Evolutionary conservation across 345 rosid genomes (phyloP), one percentile per base, ranked within the genome.

Genomic region (Citrus medica): DNA sequence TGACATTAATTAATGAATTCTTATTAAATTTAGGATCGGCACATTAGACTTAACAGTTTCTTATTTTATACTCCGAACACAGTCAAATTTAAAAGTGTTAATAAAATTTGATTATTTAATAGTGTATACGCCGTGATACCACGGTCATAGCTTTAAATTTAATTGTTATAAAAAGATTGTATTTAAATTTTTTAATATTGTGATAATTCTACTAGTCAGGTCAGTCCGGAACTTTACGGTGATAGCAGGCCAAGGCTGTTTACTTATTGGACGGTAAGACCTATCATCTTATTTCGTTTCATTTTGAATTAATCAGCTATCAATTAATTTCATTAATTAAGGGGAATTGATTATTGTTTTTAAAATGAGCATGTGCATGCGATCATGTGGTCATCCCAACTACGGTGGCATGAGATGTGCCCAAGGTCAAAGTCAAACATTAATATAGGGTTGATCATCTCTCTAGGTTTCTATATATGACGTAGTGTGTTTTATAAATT

Each of bases 141-240:
- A 46, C 14, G 3, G 17, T 46, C 4, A 10, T 13, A 13, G 17
- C 5, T 12, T 46, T 46, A 46, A 46, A 46, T 46, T 46, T 13
- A 46, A 12, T 13, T 46, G 5, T 46, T 12, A 12, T 46, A 46
- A 46, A 42, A 42, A 13, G 10, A 13, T 13, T 46, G 13, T 46
- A 46, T 4, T 46, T 53, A 69, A 56, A 37, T 69, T 73, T 80
- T 83, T 82, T 93, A 78, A 92, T 92, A 90, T 84, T 79, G 67
- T 83, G 82, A 89, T 86, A 83, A 62, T 94, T 94, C 73, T 87
- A 94, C 95, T 96, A 96, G 90, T 86, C 98, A 94, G 99, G 99
- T 97, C 86, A 97, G 97, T 90, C 98, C 98, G 83, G 99, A 97
- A 92, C 98, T 97, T 58, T 97, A 97, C 71, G 99, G 98, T 79